Evolutionary conservation across 495 filamentous ascomycete genomes (phyloP), one percentile per base, ranked within the genome.

Genomic region (Cercophora scortea): DNA sequence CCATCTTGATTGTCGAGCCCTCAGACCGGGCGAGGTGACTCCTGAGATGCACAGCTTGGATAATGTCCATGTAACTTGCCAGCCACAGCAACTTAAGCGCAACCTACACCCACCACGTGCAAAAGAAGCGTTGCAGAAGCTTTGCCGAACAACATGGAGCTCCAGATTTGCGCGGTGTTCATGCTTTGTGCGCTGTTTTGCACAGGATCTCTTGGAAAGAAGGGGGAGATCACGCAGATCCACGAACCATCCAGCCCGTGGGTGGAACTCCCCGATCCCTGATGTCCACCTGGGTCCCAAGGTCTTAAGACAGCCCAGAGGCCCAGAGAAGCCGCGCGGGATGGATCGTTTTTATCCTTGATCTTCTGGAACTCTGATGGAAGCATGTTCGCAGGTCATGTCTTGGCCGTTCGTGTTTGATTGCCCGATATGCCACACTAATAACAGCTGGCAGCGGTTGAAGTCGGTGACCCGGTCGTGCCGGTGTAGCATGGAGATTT

Each of bases 341-440:
- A 55, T 40, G 52, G 45, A 56, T 40, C 42, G 32, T 41, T 52
- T 59, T 60, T 56, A 54, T 47, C 54, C 54, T 51, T 44, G 52
- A 47, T 50, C 41, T 66, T 64, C 64, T 65, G 58, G 62, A 65
- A 65, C 57, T 55, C 47, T 49, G 43, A 39, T 64, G 51, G 64
- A 66, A 66, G 64, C 61, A 59, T 56, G 61, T 62, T 62, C 59
- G 63, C 58, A 64, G 57, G 55, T 60, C 17, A 53, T 49, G 17
- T 52, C 55, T 55, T 56, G 58, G 56, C 58, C 18, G 33, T 52
- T 48, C 50, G 15, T 57, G 65, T 64, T 63, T 64, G 63, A 68
- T 62, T 65, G 61, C 49, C 63, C 59, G 65, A 62, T 57, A 54
- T 62, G 62, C 59, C 62, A 58, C 62, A 61, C 32, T 49, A 54